Conservation (phyloP, 2,329 filamentous ascomycete genomes). For the Scytalidium sp. region DNA sequence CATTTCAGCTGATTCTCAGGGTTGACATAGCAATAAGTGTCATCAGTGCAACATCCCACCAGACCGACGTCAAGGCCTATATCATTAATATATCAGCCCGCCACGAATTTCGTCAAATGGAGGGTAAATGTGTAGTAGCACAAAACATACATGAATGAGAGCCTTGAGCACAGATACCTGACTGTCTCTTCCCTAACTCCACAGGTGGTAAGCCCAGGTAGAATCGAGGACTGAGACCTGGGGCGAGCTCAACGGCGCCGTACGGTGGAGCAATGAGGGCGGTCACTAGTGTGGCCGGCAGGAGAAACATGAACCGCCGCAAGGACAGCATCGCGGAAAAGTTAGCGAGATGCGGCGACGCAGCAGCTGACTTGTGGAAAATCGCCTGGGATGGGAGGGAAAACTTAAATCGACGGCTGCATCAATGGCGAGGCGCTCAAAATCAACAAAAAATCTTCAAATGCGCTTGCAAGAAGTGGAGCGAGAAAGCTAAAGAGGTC, state of each 20-base stretch:
- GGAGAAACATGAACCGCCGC: slow-evolving; percentile 1
- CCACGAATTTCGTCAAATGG: neutral
- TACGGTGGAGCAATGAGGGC: slow-evolving; percentile 12
- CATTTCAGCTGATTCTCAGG: slow-evolving; percentile 31
- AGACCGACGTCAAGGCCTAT: slow-evolving; percentile 41
- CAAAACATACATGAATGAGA: slow-evolving; percentile 21
- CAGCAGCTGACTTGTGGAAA: neutral
- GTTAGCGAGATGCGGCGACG: neutral
- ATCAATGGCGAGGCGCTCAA: neutral
- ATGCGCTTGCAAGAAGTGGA: too few species aligned
- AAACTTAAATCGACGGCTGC: neutral
- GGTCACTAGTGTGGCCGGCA: slow-evolving; percentile 3
- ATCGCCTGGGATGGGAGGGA: neutral
- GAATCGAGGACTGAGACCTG: slow-evolving; percentile 19
- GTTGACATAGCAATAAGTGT: slow-evolving; percentile 44
- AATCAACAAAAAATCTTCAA: too few species aligned
- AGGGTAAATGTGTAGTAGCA: too few species aligned
- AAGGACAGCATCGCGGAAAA: slow-evolving; percentile 10
- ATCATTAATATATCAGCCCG: neutral
- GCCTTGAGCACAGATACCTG: slow-evolving; percentile 13
- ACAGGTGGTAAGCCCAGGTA: slow-evolving; percentile 14
- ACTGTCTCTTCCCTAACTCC: slow-evolving; percentile 11
- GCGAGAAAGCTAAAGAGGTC: too few species aligned
- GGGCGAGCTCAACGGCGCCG: slow-evolving; percentile 16
- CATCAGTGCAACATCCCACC: slow-evolving; percentile 40